phyloP scores from a whole-genome alignment of 805 yeast genomes.

The Kodamaea kakaduensis region DNA sequence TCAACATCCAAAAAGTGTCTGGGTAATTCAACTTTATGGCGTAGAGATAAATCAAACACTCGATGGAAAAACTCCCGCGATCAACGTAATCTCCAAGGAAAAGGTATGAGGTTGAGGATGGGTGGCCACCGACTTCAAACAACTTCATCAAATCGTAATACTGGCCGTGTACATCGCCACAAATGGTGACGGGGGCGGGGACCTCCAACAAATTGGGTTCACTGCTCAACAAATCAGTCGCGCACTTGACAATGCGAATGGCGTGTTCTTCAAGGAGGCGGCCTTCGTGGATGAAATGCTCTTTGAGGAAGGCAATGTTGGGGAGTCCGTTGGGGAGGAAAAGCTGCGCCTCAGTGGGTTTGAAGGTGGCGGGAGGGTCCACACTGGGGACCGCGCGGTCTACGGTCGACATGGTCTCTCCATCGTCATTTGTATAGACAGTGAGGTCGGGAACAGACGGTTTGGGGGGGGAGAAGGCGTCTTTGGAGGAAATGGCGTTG shows the following conservation, averaged over 20 bases:
- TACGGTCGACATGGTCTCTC: conserved; percentile 49
- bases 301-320: conserved; percentile 61
- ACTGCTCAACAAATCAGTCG: conserved; percentile 54
- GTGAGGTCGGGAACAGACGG: conserved; percentile 33
- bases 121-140: conserved; percentile 92
- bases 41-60: conserved; percentile 71
- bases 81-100: conserved; percentile 95
- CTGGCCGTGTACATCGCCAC: conserved; percentile 98
- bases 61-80: conserved; percentile 87
- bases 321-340: conserved; percentile 66
- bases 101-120: conserved; percentile 67
- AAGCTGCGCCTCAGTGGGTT: conserved; percentile 66
- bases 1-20: conserved; percentile 66
- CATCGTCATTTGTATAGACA: conserved; percentile 52
- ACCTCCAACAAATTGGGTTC: conserved; percentile 81
- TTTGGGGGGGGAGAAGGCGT: not conserved
- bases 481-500: conserved; percentile 50
- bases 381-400: conserved; percentile 58
- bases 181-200: conserved; percentile 91
- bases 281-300: conserved; percentile 80
- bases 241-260: conserved; percentile 56
- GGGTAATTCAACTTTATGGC: conserved; percentile 76
- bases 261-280: conserved; percentile 71
- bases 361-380: conserved; percentile 58
- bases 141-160: conserved; percentile 84